Percentiles rank a stretch among this genome's conserved stretches.
Evolutionary conservation across 208 protist species (phyloP).

Genomic region (Trypanosoma congolense): DNA sequence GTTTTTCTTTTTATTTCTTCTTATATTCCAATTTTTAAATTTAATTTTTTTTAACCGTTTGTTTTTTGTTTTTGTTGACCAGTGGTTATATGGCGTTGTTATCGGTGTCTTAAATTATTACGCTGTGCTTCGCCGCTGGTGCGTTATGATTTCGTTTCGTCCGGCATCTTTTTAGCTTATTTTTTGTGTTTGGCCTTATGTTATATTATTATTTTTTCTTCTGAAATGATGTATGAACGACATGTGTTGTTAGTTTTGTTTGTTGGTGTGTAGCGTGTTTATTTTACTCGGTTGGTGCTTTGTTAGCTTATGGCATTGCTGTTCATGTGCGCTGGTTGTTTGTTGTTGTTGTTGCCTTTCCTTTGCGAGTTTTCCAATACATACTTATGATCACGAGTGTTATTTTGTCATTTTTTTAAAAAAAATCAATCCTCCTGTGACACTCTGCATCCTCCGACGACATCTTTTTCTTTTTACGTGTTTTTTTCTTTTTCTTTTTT

Average conservation of each 20-base stretch:
- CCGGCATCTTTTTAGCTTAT: neutral
- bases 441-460: no score
- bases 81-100: neutral
- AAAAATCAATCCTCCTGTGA: neutral
- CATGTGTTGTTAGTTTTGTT: constrained; percentile 1
- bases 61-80: constrained; percentile 6
- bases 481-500: constrained; percentile 11
- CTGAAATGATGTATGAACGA: neutral
- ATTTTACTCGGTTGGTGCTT: neutral
- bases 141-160: neutral
- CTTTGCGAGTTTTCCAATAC: no score
- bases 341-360: neutral
- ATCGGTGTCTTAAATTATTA: neutral
- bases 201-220: neutral
- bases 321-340: neutral
- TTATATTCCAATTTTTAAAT: neutral
- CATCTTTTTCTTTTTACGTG: neutral
- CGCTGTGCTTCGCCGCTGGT: neutral
- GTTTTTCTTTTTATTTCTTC: constrained; percentile 6
- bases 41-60: neutral
- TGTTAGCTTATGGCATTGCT: no score
- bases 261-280: neutral
- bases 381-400: no score
- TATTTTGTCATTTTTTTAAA: no score
- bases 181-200: neutral